Conservation (phyloP, 306 rosid genomes). For the Ormosia emarginata region DNA sequence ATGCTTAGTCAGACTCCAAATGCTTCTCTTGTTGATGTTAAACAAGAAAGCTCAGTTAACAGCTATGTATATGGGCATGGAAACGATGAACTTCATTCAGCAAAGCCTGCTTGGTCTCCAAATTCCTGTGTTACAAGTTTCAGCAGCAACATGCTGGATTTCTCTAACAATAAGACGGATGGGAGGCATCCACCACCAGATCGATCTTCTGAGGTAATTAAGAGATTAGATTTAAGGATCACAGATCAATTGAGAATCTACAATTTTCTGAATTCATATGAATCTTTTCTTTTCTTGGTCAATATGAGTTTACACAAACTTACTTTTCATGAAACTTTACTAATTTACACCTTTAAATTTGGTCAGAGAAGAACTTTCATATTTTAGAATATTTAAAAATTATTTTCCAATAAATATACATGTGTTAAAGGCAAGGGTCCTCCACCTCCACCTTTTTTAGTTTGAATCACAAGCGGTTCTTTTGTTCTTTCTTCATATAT, state of each 20-base stretch:
- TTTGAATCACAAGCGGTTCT: background rate
- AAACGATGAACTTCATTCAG: conserved; percentile 45
- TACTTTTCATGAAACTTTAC: conserved; percentile 37
- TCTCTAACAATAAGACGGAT: conserved; percentile 54
- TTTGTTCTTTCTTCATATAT: background rate
- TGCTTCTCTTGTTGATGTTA: conserved; percentile 50
- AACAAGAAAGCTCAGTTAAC: conserved; percentile 54
- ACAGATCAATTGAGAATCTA: background rate
- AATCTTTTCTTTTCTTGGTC: background rate
- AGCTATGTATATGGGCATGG: conserved; percentile 57
- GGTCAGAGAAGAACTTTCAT: conserved; percentile 24
- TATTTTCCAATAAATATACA: background rate
- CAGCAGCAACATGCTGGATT: conserved; percentile 81
- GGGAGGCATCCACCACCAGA: conserved; percentile 52
- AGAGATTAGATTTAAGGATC: background rate
- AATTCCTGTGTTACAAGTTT: conserved; percentile 77
- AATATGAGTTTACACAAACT: conserved; percentile 17
- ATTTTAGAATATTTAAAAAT: conserved; percentile 12
- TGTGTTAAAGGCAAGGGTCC: background rate
- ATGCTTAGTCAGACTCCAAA: conserved; percentile 38
- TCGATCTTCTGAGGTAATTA: conserved; percentile 77
- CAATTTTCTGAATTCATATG: background rate
- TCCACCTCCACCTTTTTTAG: background rate
- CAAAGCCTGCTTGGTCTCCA: conserved; percentile 58
- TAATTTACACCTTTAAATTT: conserved; percentile 17